Evolutionary conservation across 768 basidiomycete species (phyloP), one percentile per base, ranked within the genome.

Genomic region (Tulasnella sp.): DNA sequence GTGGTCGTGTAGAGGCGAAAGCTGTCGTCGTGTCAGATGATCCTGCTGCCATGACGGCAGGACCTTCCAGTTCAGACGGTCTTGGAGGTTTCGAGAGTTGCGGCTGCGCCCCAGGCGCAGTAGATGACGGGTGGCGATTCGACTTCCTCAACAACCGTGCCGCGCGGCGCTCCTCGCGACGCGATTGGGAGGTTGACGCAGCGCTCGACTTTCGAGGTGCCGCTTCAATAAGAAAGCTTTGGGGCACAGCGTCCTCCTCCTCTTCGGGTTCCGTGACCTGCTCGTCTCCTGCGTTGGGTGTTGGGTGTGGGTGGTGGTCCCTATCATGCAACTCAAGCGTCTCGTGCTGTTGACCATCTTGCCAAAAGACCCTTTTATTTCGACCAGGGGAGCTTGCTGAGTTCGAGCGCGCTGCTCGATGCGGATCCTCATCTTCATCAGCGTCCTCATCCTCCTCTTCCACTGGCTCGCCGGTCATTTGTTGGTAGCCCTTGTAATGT

Each of bases 211-310:
- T 41, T 50, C 53, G 19, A 51, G 44, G n/a, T 45, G 50, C 46
- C 50, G 41, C 31, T 70, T 92, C 88, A 64, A 91, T 83, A 80
- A 89, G 84, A 66, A 91, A 85, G 67, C 84, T 86, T 67, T 85
- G 83, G 0, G 89, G 89, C 2, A 86, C 87, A 68, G 91, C 89
- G 58, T 85, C 88, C 64, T 91, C 88, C 34, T 38, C 34, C 51
- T 85, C 82, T 49, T 77, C 52, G 8, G 44, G 59, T 27, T 44
- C 59, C 5, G 46, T 54, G 22, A 44, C 42, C 9, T 44, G 29
- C n/a, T 38, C 34, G 12, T 30, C 1, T 56, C 42, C 19, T 22
- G 50, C 25, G 19, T 34, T 49, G 42, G 61, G 19, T 38, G 22
- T 24, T 17, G 52, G 9, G 15, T 15, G 17, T 11, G 53, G 21